phyloP scores from a whole-genome alignment of 192 early-diverging fungal genomes.

The Backusella macrospora region DNA sequence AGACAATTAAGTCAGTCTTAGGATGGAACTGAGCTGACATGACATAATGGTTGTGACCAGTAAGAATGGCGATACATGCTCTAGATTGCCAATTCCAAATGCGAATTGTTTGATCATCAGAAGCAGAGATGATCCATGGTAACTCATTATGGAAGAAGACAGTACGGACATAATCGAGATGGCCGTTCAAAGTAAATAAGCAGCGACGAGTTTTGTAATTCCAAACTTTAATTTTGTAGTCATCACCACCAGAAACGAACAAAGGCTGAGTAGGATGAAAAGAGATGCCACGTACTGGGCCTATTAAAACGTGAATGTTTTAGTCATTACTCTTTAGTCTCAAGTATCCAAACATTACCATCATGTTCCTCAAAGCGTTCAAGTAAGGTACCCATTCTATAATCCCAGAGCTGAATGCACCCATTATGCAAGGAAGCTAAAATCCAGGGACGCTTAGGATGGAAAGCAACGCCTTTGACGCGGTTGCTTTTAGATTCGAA shows the following conservation, averaged over 20 bases:
- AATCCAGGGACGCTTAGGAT: conserved; percentile 98
- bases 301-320: conserved; percentile 46
- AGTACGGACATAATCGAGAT: conserved; percentile 97
- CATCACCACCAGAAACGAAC: conserved; percentile 98
- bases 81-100: conserved; percentile 99
- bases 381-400: conserved; percentile 96
- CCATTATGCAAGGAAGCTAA: conserved; percentile 97
- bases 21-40: conserved; percentile 99
- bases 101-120: conserved; percentile 98
- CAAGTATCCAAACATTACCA: conserved; percentile 56
- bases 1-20: conserved; percentile 95
- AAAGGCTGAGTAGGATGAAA: conserved; percentile 97
- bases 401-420: conserved; percentile 98
- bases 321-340: background rate
- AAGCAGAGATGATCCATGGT: conserved; percentile 96
- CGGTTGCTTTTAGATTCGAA: conserved; percentile 99
- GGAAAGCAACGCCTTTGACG: conserved; percentile 95
- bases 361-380: conserved; percentile 99
- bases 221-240: conserved; percentile 99
- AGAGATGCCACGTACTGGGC: conserved; percentile 94
- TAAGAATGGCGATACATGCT: conserved; percentile 95
- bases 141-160: conserved; percentile 97
- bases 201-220: conserved; percentile 97
- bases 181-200: conserved; percentile 95
- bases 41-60: conserved; percentile 98